Evolutionary conservation across 2,329 filamentous ascomycete genomes (phyloP).

Genomic region (Pseudogymnoascus sp.): DNA sequence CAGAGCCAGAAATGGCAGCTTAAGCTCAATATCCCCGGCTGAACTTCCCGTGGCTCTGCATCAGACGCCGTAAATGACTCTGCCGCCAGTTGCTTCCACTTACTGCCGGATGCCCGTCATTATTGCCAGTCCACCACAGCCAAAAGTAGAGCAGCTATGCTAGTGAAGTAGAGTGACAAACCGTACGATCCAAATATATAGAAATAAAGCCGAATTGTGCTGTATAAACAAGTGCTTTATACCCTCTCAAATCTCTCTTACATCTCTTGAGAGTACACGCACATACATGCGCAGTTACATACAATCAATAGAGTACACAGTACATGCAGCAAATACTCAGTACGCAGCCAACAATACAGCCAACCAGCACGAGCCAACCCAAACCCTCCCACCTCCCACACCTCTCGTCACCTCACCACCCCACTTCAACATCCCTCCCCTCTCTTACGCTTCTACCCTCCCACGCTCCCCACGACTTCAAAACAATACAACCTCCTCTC

Average conservation of each 20-base stretch:
- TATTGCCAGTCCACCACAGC: not conserved
- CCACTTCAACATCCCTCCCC: constrained; percentile 5
- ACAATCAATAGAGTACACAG: not conserved
- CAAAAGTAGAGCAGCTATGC: not conserved
- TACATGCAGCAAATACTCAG: not conserved
- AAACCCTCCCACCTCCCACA: constrained; percentile 8
- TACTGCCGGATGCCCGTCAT: not conserved
- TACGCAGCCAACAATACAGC: not conserved
- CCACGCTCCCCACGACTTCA: not conserved
- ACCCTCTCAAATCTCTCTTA: not conserved
- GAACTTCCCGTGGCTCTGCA: not conserved
- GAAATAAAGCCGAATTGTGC: not conserved
- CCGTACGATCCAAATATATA: not conserved
- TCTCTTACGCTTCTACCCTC: not conserved
- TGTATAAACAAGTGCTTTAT: not conserved
- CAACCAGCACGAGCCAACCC: constrained; percentile 6
- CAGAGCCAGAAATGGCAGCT: not conserved
- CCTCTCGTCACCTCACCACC: constrained; percentile 5
- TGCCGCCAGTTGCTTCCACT: not conserved
- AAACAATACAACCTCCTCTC: not conserved
- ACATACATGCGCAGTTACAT: not conserved
- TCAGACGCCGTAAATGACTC: not conserved
- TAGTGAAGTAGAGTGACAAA: not conserved
- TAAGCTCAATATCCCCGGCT: constrained; percentile 1
- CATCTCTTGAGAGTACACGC: not conserved